Base-by-base conservation (phyloP, 768 basidiomycete genomes). In the Suillus ampliporus region DNA sequence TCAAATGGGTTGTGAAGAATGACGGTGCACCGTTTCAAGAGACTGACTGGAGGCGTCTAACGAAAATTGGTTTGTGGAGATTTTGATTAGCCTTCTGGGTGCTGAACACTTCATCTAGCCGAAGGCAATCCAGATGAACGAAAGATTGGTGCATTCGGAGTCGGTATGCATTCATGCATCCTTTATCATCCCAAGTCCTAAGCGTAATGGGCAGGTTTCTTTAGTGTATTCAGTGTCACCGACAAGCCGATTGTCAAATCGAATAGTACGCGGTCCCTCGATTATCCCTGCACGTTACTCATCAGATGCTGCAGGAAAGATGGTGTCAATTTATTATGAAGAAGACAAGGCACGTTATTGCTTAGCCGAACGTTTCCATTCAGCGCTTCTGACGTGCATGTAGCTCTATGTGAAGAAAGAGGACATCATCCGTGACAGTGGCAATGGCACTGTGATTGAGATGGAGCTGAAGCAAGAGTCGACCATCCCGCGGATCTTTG, bases 71-170 rank as follows among this genome's bases (percentile, higher is more conserved):
- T 71, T 14, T 51, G 71, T 21, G 8, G 37, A 19, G 9, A 23
- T 38, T 19, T 19, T 54, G 9, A 6, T 26, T 15, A 26, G 9
- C 37, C 15, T 54, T 2, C 15, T 38, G 37, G 9, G 23, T 46
- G 64, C 48, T 46, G 8, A 58, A 37, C 9, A 57, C 3, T 56
- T 23, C 34, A 43, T 47, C 64, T 70, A 69, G 84, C 84, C 15
- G 79, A 81, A 28, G 84, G 84, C 4, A 84, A 86, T 64, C 84
- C 84, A 0, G 82, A 85, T 63, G 82, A 83, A 65, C 73, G 77
- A 52, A 82, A 82, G 75, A 83, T 86, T 59, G 84, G 84, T 31
- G 82, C 82, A 44, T 79, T 79, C 53, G 78, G 77, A 59, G 77
- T 77, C 46, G 74, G 70, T 71, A 50, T 3, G 65, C 54, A 51